Evolutionary conservation across 2,329 filamentous ascomycete genomes (phyloP).

Genomic region (Cladosporium sp.): DNA sequence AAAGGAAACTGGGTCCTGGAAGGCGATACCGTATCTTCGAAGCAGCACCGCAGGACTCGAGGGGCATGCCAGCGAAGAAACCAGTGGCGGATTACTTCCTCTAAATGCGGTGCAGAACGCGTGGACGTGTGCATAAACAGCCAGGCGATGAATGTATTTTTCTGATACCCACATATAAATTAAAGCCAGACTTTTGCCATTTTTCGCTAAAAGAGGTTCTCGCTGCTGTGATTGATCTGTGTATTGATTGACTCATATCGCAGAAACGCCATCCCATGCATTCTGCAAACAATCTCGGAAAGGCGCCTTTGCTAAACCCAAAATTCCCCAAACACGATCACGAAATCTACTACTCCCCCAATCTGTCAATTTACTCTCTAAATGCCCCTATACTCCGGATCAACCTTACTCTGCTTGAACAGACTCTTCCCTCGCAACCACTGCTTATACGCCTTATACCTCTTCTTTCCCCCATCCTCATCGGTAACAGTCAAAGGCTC

Average conservation of each 20-base stretch:
- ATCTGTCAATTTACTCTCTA: too few species aligned
- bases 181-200: neutral
- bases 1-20: conserved; percentile 63
- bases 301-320: too few species aligned
- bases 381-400: conserved; percentile 39
- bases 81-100: conserved; percentile 96
- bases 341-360: too few species aligned
- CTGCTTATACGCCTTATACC: conserved; percentile 93
- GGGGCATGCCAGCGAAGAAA: conserved; percentile 98
- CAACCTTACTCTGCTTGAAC: conserved; percentile 73
- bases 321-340: too few species aligned
- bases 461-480: conserved; percentile 83
- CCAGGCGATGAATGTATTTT: neutral
- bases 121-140: neutral
- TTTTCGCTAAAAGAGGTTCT: neutral
- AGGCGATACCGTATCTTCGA: conserved; percentile 93
- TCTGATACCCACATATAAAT: conserved; percentile 8
- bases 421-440: conserved; percentile 93
- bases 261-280: too few species aligned
- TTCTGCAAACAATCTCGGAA: too few species aligned
- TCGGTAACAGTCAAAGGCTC: conserved; percentile 83
- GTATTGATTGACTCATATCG: too few species aligned
- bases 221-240: neutral
- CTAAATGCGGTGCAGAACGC: too few species aligned
- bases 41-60: conserved; percentile 88